phyloP scores from a whole-genome alignment of 2,329 filamentous ascomycete species.

The Cordyceps javanica region DNA sequence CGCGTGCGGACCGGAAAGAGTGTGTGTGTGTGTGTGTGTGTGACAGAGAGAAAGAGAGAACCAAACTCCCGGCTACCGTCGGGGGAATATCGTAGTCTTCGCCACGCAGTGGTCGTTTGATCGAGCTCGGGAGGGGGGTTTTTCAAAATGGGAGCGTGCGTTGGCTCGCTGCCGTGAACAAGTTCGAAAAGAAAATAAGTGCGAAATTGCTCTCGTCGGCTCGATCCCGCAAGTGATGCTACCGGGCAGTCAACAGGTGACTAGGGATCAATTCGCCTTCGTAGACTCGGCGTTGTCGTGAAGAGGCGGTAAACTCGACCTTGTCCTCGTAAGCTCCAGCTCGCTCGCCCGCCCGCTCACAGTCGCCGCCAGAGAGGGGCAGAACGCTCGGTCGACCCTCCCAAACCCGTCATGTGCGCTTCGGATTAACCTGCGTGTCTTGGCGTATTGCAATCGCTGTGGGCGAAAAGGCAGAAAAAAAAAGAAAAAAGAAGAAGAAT shows the following conservation, averaged over 20 bases:
- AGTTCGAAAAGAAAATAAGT: not conserved
- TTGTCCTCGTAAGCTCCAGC: slow-evolving; percentile 5
- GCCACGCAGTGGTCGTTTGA: not conserved
- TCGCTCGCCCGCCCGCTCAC: not conserved
- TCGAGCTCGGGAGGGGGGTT: not conserved
- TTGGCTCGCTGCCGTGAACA: not conserved
- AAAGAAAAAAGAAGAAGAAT: not conserved
- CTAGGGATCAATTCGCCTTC: not conserved
- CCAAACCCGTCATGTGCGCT: not conserved
- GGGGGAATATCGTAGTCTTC: not conserved
- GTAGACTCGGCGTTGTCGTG: not conserved
- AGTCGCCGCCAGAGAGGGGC: slow-evolving; percentile 2
- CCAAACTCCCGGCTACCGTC: not conserved
- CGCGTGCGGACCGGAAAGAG: not conserved
- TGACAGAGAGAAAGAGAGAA: no score
- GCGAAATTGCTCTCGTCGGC: not conserved
- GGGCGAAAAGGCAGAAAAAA: no score
- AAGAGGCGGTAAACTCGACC: slow-evolving; percentile 10
- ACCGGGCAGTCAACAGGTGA: not conserved
- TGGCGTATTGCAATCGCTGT: not conserved
- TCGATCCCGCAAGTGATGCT: not conserved
- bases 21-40: no score
- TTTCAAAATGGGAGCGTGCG: not conserved
- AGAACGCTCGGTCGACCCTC: not conserved
- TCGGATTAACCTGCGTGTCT: not conserved